Conservation (phyloP, 2,329 filamentous ascomycete genomes). For the Penicillium sp. region DNA sequence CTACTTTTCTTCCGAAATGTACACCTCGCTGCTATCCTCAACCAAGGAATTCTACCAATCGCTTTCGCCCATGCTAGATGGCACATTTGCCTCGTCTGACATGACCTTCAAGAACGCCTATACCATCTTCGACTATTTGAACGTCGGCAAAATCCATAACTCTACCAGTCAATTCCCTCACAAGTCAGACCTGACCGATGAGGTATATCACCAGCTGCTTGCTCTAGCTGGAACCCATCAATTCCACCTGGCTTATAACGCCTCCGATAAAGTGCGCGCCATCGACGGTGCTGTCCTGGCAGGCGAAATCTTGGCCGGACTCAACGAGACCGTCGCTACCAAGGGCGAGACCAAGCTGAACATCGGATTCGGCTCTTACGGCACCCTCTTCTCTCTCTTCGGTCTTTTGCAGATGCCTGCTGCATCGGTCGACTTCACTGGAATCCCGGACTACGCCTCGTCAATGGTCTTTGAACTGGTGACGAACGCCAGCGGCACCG, state of each 20-base stretch:
- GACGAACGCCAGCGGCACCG: slow-evolving; percentile 46
- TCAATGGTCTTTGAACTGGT: slow-evolving; percentile 75
- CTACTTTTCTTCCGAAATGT: slow-evolving; percentile 54
- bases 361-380: slow-evolving; percentile 63
- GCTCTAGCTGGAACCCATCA: slow-evolving; percentile 77
- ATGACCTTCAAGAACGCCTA: slow-evolving; percentile 63
- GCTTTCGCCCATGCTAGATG: slow-evolving; percentile 52
- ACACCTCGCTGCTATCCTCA: slow-evolving; percentile 46
- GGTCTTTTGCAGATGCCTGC: slow-evolving; percentile 53
- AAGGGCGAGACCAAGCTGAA: slow-evolving; percentile 41
- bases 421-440: slow-evolving; percentile 63
- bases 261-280: slow-evolving; percentile 46
- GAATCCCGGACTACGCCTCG: slow-evolving; percentile 79
- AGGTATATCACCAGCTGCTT: slow-evolving; percentile 61
- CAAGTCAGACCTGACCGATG: slow-evolving; percentile 57
- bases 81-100: slow-evolving; percentile 48
- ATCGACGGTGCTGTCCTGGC: slow-evolving; percentile 62
- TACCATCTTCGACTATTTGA: slow-evolving; percentile 63
- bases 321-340: slow-evolving; percentile 42
- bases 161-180: slow-evolving; percentile 56
- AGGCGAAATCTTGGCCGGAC: slow-evolving; percentile 55
- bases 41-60: slow-evolving; percentile 55
- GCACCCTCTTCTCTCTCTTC: slow-evolving; percentile 60
- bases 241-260: slow-evolving; percentile 79
- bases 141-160: slow-evolving; percentile 63